These are phyloP conservation scores for Metarhizium anisopliae DNA, from an alignment of 2,329 filamentous ascomycete species.

Conservation along the genomic window DNA sequence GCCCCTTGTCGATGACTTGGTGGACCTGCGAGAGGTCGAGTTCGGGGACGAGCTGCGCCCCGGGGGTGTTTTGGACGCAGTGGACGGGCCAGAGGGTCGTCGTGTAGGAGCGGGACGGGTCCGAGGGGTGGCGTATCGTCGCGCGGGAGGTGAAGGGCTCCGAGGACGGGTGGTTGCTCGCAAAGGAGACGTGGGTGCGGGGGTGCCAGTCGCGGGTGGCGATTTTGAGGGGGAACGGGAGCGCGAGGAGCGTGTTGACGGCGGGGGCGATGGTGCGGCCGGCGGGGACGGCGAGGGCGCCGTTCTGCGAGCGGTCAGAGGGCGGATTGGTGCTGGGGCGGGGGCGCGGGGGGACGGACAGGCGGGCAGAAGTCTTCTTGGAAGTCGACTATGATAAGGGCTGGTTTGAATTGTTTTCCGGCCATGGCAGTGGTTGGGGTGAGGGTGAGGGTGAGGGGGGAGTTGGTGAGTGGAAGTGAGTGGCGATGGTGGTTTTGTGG, in stretches of 20 bases:
- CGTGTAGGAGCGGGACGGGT: slow-evolving; percentile 52
- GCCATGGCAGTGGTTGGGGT: slow-evolving; percentile 1
- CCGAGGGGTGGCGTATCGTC: slow-evolving; percentile 57
- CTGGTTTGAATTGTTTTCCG: slow-evolving; percentile 32
- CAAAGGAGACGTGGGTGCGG: slow-evolving; percentile 76
- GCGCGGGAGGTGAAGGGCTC: slow-evolving; percentile 57
- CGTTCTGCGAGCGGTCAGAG: slow-evolving; percentile 45
- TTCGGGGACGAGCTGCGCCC: slow-evolving; percentile 66
- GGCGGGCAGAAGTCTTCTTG: slow-evolving; percentile 95
- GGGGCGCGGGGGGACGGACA: slow-evolving; percentile 30
- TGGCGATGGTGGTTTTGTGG: too few species aligned
- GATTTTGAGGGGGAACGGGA: slow-evolving; percentile 65
- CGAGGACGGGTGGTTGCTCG: slow-evolving; percentile 62
- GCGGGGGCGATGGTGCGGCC: slow-evolving; percentile 61
- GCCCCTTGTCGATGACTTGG: slow-evolving; percentile 67
- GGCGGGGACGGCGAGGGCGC: slow-evolving; percentile 70
- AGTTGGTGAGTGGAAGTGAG: not conserved
- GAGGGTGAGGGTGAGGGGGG: not conserved
- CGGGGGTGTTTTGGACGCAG: slow-evolving; percentile 68
- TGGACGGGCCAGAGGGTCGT: slow-evolving; percentile 83
- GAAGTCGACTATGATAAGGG: slow-evolving; percentile 69
- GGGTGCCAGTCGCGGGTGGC: slow-evolving; percentile 96
- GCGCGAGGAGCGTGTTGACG: slow-evolving; percentile 66
- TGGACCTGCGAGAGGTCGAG: slow-evolving; percentile 55
- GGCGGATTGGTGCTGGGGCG: not conserved